Conservation (phyloP, 306 rosid species). For the Crotalaria pallida region DNA sequence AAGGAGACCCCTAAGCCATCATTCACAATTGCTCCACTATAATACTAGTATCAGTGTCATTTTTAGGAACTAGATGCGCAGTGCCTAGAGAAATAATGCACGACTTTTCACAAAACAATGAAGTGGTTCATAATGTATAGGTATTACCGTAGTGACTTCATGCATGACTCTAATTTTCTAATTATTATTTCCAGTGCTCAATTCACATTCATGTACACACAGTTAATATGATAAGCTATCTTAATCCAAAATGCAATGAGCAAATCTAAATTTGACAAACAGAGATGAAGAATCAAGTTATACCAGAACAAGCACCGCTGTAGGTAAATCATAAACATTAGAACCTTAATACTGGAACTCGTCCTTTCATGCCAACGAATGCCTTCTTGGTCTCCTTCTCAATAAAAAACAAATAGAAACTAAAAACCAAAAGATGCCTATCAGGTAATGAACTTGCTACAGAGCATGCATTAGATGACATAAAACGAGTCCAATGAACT, state of each 20-base stretch:
- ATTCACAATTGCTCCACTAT: background rate
- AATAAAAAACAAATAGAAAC: constrained; percentile 19
- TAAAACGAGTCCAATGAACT: background rate
- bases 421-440: background rate
- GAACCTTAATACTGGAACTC: background rate
- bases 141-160: background rate
- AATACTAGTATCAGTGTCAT: background rate
- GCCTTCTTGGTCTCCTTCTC: background rate
- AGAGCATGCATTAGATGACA: background rate
- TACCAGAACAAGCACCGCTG: background rate
- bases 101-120: background rate
- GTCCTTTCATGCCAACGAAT: background rate
- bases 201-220: background rate
- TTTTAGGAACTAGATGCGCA: background rate
- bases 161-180: background rate
- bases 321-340: background rate
- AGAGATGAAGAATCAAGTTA: background rate
- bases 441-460: background rate
- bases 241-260: background rate
- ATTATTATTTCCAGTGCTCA: background rate
- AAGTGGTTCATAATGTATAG: background rate
- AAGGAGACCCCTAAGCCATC: background rate
- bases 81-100: background rate
- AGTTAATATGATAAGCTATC: background rate
- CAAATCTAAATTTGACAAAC: background rate